Conservation (phyloP, 2,329 filamentous ascomycete species). For the Exophiala xenobiotica region DNA sequence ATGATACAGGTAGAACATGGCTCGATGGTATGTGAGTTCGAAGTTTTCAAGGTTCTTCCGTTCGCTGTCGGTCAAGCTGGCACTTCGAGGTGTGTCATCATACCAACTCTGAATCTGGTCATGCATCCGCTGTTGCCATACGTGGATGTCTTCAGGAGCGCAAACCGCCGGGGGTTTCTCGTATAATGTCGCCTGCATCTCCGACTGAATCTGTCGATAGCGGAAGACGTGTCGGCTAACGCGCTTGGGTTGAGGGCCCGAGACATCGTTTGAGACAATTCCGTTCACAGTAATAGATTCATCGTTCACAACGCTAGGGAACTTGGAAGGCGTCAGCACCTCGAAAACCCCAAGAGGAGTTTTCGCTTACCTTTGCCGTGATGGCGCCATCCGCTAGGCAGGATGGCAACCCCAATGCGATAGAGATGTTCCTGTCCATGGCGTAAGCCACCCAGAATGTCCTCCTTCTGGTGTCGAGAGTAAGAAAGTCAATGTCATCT, state of each 20-base stretch:
- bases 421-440: slow-evolving; percentile 17
- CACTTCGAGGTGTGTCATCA: slow-evolving; percentile 4
- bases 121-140: slow-evolving; percentile 10
- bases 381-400: slow-evolving; percentile 19
- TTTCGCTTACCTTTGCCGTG: slow-evolving; percentile 5
- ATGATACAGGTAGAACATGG: slow-evolving; percentile 20
- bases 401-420: slow-evolving; percentile 6
- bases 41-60: slow-evolving; percentile 16
- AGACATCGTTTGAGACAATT: background rate
- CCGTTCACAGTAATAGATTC: slow-evolving; percentile 9
- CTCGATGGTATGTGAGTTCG: slow-evolving; percentile 13
- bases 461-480: slow-evolving; percentile 9
- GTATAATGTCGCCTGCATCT: slow-evolving; percentile 15
- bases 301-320: slow-evolving; percentile 9
- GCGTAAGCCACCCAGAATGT: slow-evolving; percentile 19
- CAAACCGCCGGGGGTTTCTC: slow-evolving; percentile 6
- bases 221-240: slow-evolving; percentile 12
- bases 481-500: slow-evolving; percentile 5
- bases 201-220: slow-evolving; percentile 17
- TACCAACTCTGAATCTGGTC: slow-evolving; percentile 14
- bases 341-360: background rate
- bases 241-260: slow-evolving; percentile 1
- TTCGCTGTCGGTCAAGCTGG: slow-evolving; percentile 5
- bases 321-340: slow-evolving; percentile 3
- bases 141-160: slow-evolving; percentile 3